phyloP scores from a whole-genome alignment of 1,284 basidiomycete genomes.

The Violaceomyces palustris region DNA sequence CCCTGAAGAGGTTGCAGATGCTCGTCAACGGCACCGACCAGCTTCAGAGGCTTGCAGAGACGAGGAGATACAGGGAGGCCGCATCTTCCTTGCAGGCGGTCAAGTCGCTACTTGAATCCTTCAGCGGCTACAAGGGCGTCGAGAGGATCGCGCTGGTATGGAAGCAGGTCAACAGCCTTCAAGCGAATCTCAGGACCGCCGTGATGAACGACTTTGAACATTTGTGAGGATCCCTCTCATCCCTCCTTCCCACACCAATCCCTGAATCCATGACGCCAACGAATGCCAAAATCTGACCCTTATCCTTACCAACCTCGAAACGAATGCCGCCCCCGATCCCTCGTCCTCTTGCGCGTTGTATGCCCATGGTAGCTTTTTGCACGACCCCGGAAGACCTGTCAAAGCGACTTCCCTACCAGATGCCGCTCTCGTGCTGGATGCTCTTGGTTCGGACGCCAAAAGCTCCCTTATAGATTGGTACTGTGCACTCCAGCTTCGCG shows the following conservation, averaged over 20 bases:
- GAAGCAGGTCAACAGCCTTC: slow-evolving; percentile 35
- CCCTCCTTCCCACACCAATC: neutral
- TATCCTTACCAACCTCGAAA: too few relatives aligned
- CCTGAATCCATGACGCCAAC: too few relatives aligned
- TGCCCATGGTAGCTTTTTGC: slow-evolving; percentile 23
- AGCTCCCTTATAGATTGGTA: slow-evolving; percentile 80
- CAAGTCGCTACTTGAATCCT: slow-evolving; percentile 42
- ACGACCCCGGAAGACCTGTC: slow-evolving; percentile 27
- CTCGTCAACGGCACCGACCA: slow-evolving; percentile 42
- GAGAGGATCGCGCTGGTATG: slow-evolving; percentile 38
- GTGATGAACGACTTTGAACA: slow-evolving; percentile 45
- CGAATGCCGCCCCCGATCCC: neutral
- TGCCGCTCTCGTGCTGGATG: slow-evolving; percentile 47
- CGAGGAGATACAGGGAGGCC: slow-evolving; percentile 39
- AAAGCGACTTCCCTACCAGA: slow-evolving; percentile 35
- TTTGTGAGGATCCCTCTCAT: too few relatives aligned
- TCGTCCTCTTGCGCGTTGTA: neutral
- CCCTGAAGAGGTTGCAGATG: slow-evolving; percentile 74
- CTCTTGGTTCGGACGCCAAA: slow-evolving; percentile 41
- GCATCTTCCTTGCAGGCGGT: slow-evolving; percentile 46
- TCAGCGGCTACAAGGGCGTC: slow-evolving; percentile 37
- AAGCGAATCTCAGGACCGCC: slow-evolving; percentile 24
- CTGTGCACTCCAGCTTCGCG: slow-evolving; percentile 81
- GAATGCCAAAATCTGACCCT: too few relatives aligned
- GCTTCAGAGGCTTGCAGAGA: slow-evolving; percentile 40